Conservation (phyloP, 2,329 filamentous ascomycete genomes). For the Neurospora sp. region DNA sequence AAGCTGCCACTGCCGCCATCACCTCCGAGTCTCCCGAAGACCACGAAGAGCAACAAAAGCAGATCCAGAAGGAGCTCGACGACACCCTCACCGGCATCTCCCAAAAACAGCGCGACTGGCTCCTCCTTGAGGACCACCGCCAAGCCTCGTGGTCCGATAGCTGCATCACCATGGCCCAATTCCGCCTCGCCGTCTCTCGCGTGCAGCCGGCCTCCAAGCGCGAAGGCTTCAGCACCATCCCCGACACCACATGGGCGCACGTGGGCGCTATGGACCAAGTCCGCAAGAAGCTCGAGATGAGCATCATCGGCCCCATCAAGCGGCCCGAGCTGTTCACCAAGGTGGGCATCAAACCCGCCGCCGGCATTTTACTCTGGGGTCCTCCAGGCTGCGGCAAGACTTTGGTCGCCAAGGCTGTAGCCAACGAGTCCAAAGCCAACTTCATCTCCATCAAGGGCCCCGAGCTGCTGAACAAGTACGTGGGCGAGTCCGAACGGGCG, state of each 20-base stretch:
- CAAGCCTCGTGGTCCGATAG: conserved; percentile 15
- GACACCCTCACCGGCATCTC: conserved; percentile 7
- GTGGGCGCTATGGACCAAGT: conserved; percentile 78
- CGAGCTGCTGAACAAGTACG: conserved; percentile 93
- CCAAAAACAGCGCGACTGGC: conserved; percentile 15
- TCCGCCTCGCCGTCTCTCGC: conserved; percentile 62
- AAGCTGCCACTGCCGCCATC: not conserved
- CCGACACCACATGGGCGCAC: conserved; percentile 85
- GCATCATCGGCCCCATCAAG: conserved; percentile 84
- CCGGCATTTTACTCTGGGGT: conserved; percentile 89
- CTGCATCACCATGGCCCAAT: conserved; percentile 46
- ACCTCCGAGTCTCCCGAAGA: not conserved
- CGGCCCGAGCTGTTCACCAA: conserved; percentile 65
- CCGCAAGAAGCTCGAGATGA: conserved; percentile 69
- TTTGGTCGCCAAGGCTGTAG: conserved; percentile 87
- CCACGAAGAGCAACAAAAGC: not conserved
- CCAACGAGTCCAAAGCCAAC: conserved; percentile 90
- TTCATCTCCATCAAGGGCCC: conserved; percentile 98
- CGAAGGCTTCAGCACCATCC: conserved; percentile 91
- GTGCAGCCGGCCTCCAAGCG: conserved; percentile 76
- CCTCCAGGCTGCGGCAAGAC: conserved; percentile 97
- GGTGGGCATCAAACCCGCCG: conserved; percentile 70
- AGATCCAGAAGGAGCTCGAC: not conserved
- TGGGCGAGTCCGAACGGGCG: conserved; percentile 89
- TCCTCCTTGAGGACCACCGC: conserved; percentile 18